These are phyloP conservation scores for Dactylellina drechsleri DNA, from an alignment of 2,329 filamentous ascomycete genomes.

Conservation along the genomic window DNA sequence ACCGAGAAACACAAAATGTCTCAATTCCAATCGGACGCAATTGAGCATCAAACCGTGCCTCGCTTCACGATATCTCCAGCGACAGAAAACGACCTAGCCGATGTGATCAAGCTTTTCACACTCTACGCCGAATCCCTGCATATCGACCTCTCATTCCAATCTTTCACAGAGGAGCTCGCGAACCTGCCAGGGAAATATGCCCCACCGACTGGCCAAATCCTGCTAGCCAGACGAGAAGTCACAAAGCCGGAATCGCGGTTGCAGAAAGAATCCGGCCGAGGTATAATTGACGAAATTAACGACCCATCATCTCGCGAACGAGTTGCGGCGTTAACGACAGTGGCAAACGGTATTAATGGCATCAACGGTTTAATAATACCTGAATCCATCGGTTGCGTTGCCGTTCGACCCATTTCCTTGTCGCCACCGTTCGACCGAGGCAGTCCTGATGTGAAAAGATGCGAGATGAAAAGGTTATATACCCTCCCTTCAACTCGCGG, in stretches of 20 bases:
- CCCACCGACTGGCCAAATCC: constrained; percentile 64
- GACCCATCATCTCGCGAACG: constrained; percentile 7
- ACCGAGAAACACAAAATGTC: constrained; percentile 52
- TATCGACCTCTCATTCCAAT: constrained; percentile 70
- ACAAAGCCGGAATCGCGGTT: not conserved
- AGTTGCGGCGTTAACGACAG: not conserved
- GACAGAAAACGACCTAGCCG: constrained; percentile 61
- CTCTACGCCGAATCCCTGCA: constrained; percentile 64
- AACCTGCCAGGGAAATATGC: constrained; percentile 69
- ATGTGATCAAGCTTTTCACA: constrained; percentile 63
- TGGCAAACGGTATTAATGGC: constrained; percentile 8
- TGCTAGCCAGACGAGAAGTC: constrained; percentile 62
- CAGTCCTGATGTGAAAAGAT: constrained; percentile 56
- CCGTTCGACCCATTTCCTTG: constrained; percentile 63
- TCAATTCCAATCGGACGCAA: constrained; percentile 19
- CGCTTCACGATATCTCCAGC: constrained; percentile 46
- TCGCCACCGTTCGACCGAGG: constrained; percentile 26
- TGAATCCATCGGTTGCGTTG: constrained; percentile 66
- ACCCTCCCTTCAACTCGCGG: constrained; percentile 65
- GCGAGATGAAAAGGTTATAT: constrained; percentile 71
- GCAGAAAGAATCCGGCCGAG: not conserved
- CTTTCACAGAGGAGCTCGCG: constrained; percentile 67
- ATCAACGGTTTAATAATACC: constrained; percentile 13
- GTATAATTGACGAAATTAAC: not conserved
- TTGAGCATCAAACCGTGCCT: not conserved